These are phyloP conservation scores for Nepenthes alata DNA, from an alignment of 179 eudicot species.

Conservation along the genomic window DNA sequence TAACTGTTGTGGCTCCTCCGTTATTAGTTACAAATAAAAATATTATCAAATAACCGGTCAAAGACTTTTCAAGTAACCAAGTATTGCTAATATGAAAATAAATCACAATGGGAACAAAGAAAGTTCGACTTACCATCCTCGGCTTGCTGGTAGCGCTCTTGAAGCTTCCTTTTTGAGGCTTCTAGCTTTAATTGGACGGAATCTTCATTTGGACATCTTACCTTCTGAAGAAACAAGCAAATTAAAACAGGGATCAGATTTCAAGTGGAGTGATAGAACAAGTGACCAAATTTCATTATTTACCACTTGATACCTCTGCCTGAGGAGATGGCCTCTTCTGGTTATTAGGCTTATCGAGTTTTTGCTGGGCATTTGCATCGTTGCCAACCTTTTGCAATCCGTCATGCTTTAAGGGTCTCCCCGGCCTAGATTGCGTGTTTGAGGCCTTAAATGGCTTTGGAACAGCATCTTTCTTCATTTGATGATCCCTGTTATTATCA, in stretches of 20 bases:
- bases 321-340: constrained; percentile 51
- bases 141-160: constrained; percentile 81
- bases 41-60: too few species aligned
- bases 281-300: not conserved
- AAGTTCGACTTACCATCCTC: constrained; percentile 48
- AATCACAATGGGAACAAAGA: not conserved
- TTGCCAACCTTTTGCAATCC: constrained; percentile 22
- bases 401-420: constrained; percentile 41
- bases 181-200: constrained; percentile 44
- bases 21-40: too few species aligned
- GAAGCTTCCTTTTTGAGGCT: constrained; percentile 84
- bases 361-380: constrained; percentile 36
- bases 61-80: too few species aligned
- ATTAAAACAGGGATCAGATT: not conserved
- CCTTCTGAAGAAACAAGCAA: constrained; percentile 20
- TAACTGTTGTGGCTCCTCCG: too few species aligned
- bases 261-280: not conserved
- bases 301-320: constrained; percentile 26
- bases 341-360: constrained; percentile 21
- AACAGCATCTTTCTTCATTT: constrained; percentile 24
- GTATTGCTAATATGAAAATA: not conserved
- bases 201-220: constrained; percentile 31
- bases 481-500: constrained; percentile 32
- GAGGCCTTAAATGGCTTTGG: constrained; percentile 40
- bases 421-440: constrained; percentile 38